Evolutionary conservation across 2,329 filamentous ascomycete genomes (phyloP), one percentile per base, ranked within the genome.

Genomic region (Botrytis byssoidea): DNA sequence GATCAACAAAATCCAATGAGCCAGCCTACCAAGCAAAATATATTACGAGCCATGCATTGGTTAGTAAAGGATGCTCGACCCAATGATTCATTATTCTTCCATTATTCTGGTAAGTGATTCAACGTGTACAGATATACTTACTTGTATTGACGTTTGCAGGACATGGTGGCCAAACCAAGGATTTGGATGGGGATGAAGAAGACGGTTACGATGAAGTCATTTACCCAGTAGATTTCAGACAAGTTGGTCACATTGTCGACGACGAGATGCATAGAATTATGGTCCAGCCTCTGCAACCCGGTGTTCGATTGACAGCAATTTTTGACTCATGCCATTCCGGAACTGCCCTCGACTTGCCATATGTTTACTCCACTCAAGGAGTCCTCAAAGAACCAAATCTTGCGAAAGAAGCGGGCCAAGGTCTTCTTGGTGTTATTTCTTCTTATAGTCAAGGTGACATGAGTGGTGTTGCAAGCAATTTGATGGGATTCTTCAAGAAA

Each of bases 1-100:
- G 95, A 98, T 82, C 95, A 98, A 84, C 94, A 97, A 82, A 97
- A 97, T 79, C 93, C 94, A 40, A 97, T 98, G 93, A 97, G 94
- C 83, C 94, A 97, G 84, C 95, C 95, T 14, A 97, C 94, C 8
- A 98, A 98, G 83, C 92, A 93, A 78, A 98, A 98, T 81, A 97
- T 98, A 73, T 83, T 98, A 55, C 89, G 95, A 71, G 95, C 95
- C 44, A 98, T 98, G 95, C 95, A 98, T 82, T 98, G 95, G 95
- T 85, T 98, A 32, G 94, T 98, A 74, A 97, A 97, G 84, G 95
- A 97, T 81, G 95, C 95, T 7, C 89, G 89, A 74, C 93, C 94
- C 0, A 97, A 98, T 81, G 95, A 98, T 82, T 97, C 95, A 7
- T 87, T 98, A 10, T 98, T 98, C 84, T 98, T 98, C 85, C 95